Evolutionary conservation across 2,329 filamentous ascomycete genomes (phyloP), one percentile per base, ranked within the genome.

Genomic region (Stagonosporopsis vannaccii): DNA sequence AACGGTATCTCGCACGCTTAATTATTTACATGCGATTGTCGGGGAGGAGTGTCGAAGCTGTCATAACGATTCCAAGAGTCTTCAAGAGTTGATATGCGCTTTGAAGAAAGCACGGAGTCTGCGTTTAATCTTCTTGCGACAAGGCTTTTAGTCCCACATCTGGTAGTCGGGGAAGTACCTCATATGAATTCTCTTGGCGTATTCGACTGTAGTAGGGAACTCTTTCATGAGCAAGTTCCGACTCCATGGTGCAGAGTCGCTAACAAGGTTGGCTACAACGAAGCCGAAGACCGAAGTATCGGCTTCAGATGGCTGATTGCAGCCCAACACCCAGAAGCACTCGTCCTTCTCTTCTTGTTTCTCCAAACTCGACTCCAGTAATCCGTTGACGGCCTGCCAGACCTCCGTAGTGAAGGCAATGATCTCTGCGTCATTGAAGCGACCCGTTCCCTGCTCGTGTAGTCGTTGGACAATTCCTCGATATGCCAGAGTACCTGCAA

Each of bases 231-330:
- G 69, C 2, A 83, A 68, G 23, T 72, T 65, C 49, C 72, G 75
- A 4, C 81, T 82, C 13, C 77, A 77, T 0, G 84, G 85, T 2
- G 73, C 63, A 83, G 84, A 82, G 15, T 75, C 75, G 59, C 80
- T 83, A 2, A 85, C 66, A 58, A 88, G 68, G 1, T 74, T 76
- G n/a, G 81, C 81, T 13, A 77, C 74, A 32, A 87, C 73, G 61
- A 88, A 87, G 0, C 83, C 86, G 71, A 84, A 89, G 5, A 89
- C 41, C 0, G 76, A 77, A 1, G 82, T 76, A 68, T 89, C 86
- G 0, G 78, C 83, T 62, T 89, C 85, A 0, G 82, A 85, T 3
- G 85, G 85, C 2, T 70, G 61, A 0, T 78, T 62, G 0, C 83
- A 81, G 1, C 84, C 85, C 12, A 87, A 69, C 1, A 83, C 67